These are phyloP conservation scores for Neofusicoccum ribis DNA, from an alignment of 2,329 filamentous ascomycete species.

Conservation along the genomic window DNA sequence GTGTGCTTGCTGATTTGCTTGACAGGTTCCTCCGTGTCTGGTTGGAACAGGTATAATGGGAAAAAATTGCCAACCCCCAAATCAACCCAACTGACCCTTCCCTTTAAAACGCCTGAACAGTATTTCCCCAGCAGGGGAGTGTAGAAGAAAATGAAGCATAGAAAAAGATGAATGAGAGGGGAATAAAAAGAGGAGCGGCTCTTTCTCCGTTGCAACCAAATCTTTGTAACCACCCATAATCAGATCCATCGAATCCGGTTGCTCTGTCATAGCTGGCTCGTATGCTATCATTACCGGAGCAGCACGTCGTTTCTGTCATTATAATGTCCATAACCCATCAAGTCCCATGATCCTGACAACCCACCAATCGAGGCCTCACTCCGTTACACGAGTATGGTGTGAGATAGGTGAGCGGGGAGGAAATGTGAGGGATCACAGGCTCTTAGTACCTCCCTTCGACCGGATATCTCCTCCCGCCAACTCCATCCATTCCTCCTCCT, in stretches of 20 bases:
- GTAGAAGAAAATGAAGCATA: background rate
- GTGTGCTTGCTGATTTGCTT: background rate
- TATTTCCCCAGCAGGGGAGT: background rate
- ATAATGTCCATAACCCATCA: background rate
- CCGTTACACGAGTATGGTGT: background rate
- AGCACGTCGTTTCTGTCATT: background rate
- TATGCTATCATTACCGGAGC: background rate
- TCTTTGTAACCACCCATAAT: background rate
- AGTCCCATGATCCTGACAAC: background rate
- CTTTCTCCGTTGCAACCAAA: background rate
- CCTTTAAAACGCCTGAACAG: background rate
- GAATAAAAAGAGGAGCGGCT: background rate
- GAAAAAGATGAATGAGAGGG: background rate
- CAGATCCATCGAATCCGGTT: too few relatives aligned
- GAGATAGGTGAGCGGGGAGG: background rate
- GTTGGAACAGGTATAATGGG: background rate
- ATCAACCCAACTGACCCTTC: background rate
- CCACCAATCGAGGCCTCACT: background rate
- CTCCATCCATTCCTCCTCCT: constrained; percentile 17
- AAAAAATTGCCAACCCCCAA: background rate
- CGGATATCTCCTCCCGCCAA: constrained; percentile 22
- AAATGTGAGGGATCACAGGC: background rate
- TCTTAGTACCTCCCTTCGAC: constrained; percentile 9
- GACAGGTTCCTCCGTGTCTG: background rate
- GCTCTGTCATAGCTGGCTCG: background rate